Evolutionary conservation across 352 stramenopile species (phyloP).

Genomic region (Aphanomyces cochlioides): DNA sequence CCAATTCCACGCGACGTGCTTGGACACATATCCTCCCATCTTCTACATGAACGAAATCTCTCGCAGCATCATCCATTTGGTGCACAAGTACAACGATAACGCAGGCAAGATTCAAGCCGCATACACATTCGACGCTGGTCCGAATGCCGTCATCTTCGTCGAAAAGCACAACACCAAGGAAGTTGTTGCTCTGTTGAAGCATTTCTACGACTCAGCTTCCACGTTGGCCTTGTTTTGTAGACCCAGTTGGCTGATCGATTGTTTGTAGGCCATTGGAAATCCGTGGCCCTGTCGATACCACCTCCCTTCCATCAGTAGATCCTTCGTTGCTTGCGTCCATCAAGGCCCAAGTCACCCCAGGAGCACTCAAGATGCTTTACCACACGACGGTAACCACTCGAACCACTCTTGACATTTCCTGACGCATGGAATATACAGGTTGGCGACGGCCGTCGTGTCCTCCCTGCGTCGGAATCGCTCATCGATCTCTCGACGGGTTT

Average conservation of each 20-base stretch:
- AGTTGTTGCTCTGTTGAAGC: conserved; percentile 53
- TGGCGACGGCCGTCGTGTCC: conserved; percentile 22
- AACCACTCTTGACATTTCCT: not conserved
- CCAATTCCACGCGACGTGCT: conserved; percentile 97
- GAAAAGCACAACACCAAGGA: conserved; percentile 63
- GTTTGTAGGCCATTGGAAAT: conserved; percentile 22
- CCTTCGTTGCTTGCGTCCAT: not conserved
- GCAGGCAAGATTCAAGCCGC: conserved; percentile 73
- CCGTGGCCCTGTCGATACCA: conserved; percentile 19
- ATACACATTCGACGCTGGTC: conserved; percentile 99
- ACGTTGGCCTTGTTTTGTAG: not conserved
- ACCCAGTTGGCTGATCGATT: not conserved
- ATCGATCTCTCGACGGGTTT: conserved; percentile 25
- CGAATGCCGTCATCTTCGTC: conserved; percentile 96
- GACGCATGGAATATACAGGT: not conserved
- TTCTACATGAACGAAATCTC: conserved; percentile 98
- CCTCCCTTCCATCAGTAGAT: not conserved
- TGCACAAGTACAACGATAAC: conserved; percentile 94
- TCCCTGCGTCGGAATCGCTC: conserved; percentile 22
- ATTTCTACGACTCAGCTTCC: conserved; percentile 39
- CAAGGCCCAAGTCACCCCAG: conserved; percentile 20
- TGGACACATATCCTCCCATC: conserved; percentile 97
- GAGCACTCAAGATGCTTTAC: conserved; percentile 30
- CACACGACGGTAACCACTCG: conserved; percentile 24
- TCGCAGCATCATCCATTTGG: conserved; percentile 67